These are phyloP conservation scores for Starmerella geochares DNA, from an alignment of 805 yeast species.

Conservation along the genomic window DNA sequence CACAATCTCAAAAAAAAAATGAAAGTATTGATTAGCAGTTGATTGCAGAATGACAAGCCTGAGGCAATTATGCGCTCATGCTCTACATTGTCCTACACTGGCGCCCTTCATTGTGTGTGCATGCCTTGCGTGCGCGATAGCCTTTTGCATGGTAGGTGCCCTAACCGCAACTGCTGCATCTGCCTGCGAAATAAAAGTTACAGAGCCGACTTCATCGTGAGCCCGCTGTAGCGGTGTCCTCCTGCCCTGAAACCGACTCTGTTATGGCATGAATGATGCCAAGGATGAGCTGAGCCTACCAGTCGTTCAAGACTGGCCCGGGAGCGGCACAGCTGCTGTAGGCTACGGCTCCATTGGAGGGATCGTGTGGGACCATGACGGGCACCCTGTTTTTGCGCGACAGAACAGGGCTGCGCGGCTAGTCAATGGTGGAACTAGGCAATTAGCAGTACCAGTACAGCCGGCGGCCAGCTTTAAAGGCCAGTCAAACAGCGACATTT, in stretches of 20 bases:
- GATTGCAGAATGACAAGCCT: too few species aligned
- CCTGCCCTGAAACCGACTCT: background rate
- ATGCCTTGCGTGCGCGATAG: too few species aligned
- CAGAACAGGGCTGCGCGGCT: slow-evolving; percentile 5
- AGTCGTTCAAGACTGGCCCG: slow-evolving; percentile 17
- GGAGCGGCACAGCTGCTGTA: slow-evolving; percentile 5
- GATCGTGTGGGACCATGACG: slow-evolving; percentile 7
- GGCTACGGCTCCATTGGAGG: slow-evolving; percentile 21
- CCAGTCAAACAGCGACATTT: background rate
- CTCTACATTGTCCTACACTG: too few species aligned
- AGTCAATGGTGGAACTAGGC: slow-evolving; percentile 8
- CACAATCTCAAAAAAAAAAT: too few species aligned
- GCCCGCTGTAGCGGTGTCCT: too few species aligned
- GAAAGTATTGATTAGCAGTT: too few species aligned
- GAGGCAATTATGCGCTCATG: too few species aligned
- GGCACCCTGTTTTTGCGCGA: slow-evolving; percentile 7
- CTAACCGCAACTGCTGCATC: too few species aligned
- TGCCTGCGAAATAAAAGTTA: too few species aligned
- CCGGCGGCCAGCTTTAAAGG: background rate
- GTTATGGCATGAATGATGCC: background rate
- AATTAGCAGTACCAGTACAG: background rate
- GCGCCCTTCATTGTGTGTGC: too few species aligned
- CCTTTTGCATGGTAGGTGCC: too few species aligned
- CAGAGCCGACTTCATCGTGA: too few species aligned
- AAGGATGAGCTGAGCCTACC: background rate